phyloP scores from a whole-genome alignment of 306 rosid genomes.

The Geum urbanum region DNA sequence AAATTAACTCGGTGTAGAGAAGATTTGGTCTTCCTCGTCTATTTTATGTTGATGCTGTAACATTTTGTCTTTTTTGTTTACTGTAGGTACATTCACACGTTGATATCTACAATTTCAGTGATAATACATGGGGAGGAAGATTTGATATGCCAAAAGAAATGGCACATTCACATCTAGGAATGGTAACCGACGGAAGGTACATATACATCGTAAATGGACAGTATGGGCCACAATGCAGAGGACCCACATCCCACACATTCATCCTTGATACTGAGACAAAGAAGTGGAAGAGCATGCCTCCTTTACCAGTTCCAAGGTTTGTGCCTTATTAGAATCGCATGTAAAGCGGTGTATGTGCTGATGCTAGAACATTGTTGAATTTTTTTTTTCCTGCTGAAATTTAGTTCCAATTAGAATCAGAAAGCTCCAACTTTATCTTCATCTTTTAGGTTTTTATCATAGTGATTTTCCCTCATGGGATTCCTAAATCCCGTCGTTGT shows the following conservation, averaged over 20 bases:
- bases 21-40: neutral
- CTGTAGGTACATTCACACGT: conserved; percentile 82
- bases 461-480: neutral
- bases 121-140: conserved; percentile 55
- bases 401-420: neutral
- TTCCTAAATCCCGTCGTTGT: neutral
- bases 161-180: conserved; percentile 92
- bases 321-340: conserved; percentile 6
- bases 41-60: conserved; percentile 1
- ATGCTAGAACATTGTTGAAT: neutral
- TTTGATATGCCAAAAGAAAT: conserved; percentile 77
- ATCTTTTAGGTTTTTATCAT: neutral
- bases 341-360: neutral
- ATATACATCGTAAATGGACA: conserved; percentile 77
- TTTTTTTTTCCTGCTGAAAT: neutral
- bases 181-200: conserved; percentile 79
- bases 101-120: conserved; percentile 63
- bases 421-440: neutral
- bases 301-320: conserved; percentile 78
- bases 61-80: neutral
- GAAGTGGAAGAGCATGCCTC: conserved; percentile 63
- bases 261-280: conserved; percentile 67
- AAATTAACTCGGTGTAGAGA: neutral
- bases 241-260: conserved; percentile 50
- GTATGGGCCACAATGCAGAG: conserved; percentile 84